These are phyloP conservation scores for Trypanosoma melophagium DNA, from an alignment of 208 protist species.

Conservation along the genomic window DNA sequence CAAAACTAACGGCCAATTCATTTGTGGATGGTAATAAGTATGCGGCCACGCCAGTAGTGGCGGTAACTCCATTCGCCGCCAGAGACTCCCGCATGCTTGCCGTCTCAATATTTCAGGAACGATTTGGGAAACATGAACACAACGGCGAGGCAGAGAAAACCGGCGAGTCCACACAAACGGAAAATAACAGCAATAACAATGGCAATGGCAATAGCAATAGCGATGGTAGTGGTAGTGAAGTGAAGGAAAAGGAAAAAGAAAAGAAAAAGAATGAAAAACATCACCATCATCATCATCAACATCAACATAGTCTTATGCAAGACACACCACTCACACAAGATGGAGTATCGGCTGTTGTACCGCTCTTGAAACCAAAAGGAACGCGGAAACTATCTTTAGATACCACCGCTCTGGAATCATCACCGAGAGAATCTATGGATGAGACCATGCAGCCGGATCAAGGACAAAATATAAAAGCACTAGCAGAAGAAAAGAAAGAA, in stretches of 20 bases:
- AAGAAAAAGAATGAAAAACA: background rate
- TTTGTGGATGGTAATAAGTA: slow-evolving; percentile 12
- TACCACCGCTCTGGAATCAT: too few relatives aligned
- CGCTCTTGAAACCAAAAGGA: too few relatives aligned
- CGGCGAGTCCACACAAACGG: too few relatives aligned
- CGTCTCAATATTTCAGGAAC: slow-evolving; percentile 30
- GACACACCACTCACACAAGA: too few relatives aligned
- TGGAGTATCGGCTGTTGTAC: too few relatives aligned
- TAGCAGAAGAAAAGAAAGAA: background rate
- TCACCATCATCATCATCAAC: too few relatives aligned
- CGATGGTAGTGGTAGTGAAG: background rate
- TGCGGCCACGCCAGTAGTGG: slow-evolving; percentile 56
- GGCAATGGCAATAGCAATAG: background rate
- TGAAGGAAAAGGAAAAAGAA: background rate
- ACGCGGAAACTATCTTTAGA: too few relatives aligned
- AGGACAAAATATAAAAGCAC: too few relatives aligned
- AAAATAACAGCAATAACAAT: background rate
- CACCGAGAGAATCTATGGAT: too few relatives aligned
- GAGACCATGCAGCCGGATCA: too few relatives aligned
- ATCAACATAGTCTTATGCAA: too few relatives aligned
- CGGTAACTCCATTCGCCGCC: slow-evolving; percentile 40
- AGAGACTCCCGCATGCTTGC: slow-evolving; percentile 33
- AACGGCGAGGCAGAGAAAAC: slow-evolving; percentile 10
- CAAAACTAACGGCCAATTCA: background rate
- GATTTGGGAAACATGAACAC: slow-evolving; percentile 4